Conservation (phyloP, 2,329 filamentous ascomycete genomes). For the Penicillium brasilianum region DNA sequence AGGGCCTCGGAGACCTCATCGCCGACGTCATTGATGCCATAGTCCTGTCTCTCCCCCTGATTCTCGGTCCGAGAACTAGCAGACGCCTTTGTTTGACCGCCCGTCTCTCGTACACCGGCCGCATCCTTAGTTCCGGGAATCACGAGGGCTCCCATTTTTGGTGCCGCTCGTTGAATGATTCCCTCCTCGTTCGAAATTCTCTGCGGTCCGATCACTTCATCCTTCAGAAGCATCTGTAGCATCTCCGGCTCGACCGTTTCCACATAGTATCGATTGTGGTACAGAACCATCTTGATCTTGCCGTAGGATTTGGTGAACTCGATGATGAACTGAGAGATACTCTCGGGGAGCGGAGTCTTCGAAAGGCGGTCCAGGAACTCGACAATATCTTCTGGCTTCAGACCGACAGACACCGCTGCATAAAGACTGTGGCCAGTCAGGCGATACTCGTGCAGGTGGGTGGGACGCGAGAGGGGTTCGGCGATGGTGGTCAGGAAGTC, state of each 20-base stretch:
- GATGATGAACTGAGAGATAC: slow-evolving; percentile 78
- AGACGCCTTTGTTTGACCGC: slow-evolving; percentile 42
- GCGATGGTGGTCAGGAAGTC: slow-evolving; percentile 96
- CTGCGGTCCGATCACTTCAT: slow-evolving; percentile 78
- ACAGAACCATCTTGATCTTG: slow-evolving; percentile 92
- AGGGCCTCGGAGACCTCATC: slow-evolving; percentile 80
- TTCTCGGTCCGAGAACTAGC: slow-evolving; percentile 47
- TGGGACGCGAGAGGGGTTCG: slow-evolving; percentile 87
- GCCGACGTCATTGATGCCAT: slow-evolving; percentile 73
- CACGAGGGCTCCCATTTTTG: slow-evolving; percentile 83
- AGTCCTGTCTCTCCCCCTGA: slow-evolving; percentile 70
- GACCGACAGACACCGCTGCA: slow-evolving; percentile 91
- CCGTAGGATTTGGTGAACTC: slow-evolving; percentile 88
- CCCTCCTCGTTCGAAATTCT: slow-evolving; percentile 74
- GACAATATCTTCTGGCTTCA: slow-evolving; percentile 88
- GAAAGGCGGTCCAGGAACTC: slow-evolving; percentile 84
- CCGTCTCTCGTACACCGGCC: slow-evolving; percentile 79
- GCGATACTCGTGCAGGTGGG: slow-evolving; percentile 90
- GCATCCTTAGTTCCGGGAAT: slow-evolving; percentile 96
- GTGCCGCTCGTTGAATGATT: slow-evolving; percentile 79
- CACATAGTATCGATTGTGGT: slow-evolving; percentile 92
- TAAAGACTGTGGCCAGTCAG: slow-evolving; percentile 93
- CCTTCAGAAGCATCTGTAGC: slow-evolving; percentile 83
- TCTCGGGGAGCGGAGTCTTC: slow-evolving; percentile 84
- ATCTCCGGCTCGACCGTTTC: slow-evolving; percentile 89